phyloP scores from a whole-genome alignment of 495 filamentous ascomycete species.

The Annulohypoxylon stygium region DNA sequence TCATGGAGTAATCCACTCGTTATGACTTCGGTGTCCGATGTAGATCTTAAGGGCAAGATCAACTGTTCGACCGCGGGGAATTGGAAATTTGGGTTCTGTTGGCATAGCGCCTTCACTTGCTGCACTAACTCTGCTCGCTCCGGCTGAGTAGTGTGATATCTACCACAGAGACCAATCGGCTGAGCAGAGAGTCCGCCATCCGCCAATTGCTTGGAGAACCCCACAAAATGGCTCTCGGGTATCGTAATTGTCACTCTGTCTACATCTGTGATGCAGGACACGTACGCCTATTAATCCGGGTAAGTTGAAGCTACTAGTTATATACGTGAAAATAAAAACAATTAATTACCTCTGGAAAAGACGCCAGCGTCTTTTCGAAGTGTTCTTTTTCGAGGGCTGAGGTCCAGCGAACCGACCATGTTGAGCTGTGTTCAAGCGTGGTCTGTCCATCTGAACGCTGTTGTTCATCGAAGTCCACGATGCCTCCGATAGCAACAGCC shows the following conservation, averaged over 20 bases:
- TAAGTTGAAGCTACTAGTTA: neutral
- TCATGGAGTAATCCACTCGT: constrained; percentile 24
- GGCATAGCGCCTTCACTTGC: constrained; percentile 13
- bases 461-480: constrained; percentile 23
- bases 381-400: constrained; percentile 13
- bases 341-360: constrained; percentile 19
- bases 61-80: constrained; percentile 18
- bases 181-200: constrained; percentile 27
- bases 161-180: constrained; percentile 20
- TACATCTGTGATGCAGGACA: constrained; percentile 24
- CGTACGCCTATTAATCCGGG: constrained; percentile 18
- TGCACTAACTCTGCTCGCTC: constrained; percentile 6
- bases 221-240: constrained; percentile 15
- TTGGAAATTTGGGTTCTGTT: constrained; percentile 16
- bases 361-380: constrained; percentile 25
- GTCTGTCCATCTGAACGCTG: constrained; percentile 1
- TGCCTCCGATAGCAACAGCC: constrained; percentile 18
- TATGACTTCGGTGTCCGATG: constrained; percentile 22
- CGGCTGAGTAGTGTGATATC: constrained; percentile 17
- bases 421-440: constrained; percentile 13
- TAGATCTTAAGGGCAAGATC: constrained; percentile 20
- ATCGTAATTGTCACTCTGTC: constrained; percentile 29
- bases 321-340: neutral
- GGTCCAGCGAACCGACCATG: constrained; percentile 28
- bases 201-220: constrained; percentile 10